phyloP scores from a whole-genome alignment of 495 filamentous ascomycete genomes.

The Daldinia concentrica region DNA sequence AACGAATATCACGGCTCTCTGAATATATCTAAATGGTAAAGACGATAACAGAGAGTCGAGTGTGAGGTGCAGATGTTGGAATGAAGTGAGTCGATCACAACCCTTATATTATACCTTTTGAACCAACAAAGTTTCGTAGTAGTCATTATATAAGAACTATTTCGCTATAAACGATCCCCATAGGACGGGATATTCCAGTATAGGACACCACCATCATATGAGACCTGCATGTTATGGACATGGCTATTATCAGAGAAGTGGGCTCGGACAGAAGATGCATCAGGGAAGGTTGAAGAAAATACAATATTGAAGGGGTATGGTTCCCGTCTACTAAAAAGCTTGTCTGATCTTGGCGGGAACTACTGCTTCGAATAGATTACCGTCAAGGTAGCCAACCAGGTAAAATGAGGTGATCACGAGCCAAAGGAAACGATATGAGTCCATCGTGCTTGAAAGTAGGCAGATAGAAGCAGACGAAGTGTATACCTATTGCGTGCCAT shows the following conservation, averaged over 20 bases:
- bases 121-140: neutral
- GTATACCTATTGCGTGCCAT: neutral
- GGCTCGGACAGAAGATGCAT: neutral
- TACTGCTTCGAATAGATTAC: slow-evolving; percentile 1
- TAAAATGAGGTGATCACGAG: neutral
- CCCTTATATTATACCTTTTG: neutral
- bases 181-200: neutral
- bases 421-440: neutral
- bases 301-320: slow-evolving; percentile 1
- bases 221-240: neutral
- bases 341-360: neutral
- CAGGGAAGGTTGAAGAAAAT: slow-evolving; percentile 2
- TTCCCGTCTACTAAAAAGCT: slow-evolving; percentile 2
- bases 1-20: neutral
- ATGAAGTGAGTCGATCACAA: neutral
- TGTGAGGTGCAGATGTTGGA: neutral
- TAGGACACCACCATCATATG: neutral
- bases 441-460: neutral
- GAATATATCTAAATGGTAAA: neutral
- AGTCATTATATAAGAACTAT: neutral
- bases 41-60: too few species aligned
- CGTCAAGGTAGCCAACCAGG: neutral
- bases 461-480: neutral
- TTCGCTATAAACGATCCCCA: neutral
- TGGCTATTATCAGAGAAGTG: neutral